Evolutionary conservation across 2,329 filamentous ascomycete species (phyloP).

Genomic region (Ceratocystis diversiconidia): DNA sequence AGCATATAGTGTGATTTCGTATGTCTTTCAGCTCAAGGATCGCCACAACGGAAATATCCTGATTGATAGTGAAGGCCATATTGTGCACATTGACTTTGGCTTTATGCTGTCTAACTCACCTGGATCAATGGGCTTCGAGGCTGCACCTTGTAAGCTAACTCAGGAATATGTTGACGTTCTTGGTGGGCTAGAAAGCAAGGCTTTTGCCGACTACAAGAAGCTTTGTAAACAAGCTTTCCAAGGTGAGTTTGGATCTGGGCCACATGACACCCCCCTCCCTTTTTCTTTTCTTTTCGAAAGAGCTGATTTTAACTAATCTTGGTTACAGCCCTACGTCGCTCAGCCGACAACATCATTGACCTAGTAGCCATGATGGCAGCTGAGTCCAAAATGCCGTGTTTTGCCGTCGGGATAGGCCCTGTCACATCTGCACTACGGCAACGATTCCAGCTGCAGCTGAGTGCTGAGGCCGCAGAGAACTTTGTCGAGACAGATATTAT

Average conservation of each 20-base stretch:
- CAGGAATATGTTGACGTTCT: conserved; percentile 76
- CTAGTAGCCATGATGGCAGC: conserved; percentile 73
- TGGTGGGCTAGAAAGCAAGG: conserved; percentile 54
- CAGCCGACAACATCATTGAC: conserved; percentile 68
- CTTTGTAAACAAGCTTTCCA: conserved; percentile 76
- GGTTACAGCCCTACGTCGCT: conserved; percentile 50
- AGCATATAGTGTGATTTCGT: conserved; percentile 74
- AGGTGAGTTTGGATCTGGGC: conserved; percentile 33
- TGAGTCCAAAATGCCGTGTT: conserved; percentile 75
- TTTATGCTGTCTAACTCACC: conserved; percentile 84
- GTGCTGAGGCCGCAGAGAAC: conserved; percentile 64
- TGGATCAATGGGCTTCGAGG: conserved; percentile 72
- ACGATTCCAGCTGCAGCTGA: conserved; percentile 69
- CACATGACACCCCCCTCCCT: background rate
- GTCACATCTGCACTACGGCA: conserved; percentile 56
- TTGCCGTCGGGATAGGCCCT: conserved; percentile 56
- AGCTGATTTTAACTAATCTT: conserved; percentile 18
- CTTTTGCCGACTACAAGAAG: conserved; percentile 62
- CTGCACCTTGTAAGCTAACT: conserved; percentile 74
- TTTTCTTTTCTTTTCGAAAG: background rate
- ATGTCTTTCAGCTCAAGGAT: conserved; percentile 72
- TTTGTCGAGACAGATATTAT: conserved; percentile 72
- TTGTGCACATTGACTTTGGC: conserved; percentile 79
- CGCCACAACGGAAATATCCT: conserved; percentile 77
- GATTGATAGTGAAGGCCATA: conserved; percentile 73